These are phyloP conservation scores for Saccharomyces uvarum DNA, from an alignment of 1,139 yeast genomes.

Conservation along the genomic window DNA sequence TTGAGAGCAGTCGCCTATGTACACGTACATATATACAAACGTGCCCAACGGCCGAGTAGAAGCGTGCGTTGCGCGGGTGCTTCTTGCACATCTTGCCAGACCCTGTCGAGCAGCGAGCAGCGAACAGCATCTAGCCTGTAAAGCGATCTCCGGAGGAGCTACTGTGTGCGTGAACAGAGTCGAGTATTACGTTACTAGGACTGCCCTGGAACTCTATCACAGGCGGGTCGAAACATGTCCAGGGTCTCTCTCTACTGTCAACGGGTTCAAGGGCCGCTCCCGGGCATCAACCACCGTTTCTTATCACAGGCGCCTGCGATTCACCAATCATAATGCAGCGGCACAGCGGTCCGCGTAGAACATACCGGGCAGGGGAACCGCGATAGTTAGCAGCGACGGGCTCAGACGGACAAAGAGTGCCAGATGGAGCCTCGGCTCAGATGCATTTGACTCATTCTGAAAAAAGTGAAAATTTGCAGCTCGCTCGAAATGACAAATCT, in stretches of 20 bases:
- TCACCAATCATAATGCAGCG: neutral
- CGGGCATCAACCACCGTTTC: conserved; percentile 1
- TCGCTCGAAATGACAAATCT: neutral
- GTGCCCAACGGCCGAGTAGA: too few relatives aligned
- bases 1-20: neutral
- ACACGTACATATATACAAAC: neutral
- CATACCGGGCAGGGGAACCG: neutral
- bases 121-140: too few relatives aligned
- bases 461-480: neutral
- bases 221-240: neutral
- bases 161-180: neutral
- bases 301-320: neutral
- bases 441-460: neutral
- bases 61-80: too few relatives aligned
- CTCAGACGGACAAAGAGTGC: neutral
- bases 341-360: neutral
- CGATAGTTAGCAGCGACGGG: neutral
- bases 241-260: neutral
- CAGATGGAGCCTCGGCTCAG: neutral
- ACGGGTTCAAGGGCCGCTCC: neutral
- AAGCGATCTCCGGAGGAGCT: neutral
- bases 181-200: neutral
- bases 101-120: too few relatives aligned
- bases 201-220: neutral
- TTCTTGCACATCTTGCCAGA: too few relatives aligned